Conservation (phyloP, 2,329 filamentous ascomycete species). For the Fusarium beomiforme region DNA sequence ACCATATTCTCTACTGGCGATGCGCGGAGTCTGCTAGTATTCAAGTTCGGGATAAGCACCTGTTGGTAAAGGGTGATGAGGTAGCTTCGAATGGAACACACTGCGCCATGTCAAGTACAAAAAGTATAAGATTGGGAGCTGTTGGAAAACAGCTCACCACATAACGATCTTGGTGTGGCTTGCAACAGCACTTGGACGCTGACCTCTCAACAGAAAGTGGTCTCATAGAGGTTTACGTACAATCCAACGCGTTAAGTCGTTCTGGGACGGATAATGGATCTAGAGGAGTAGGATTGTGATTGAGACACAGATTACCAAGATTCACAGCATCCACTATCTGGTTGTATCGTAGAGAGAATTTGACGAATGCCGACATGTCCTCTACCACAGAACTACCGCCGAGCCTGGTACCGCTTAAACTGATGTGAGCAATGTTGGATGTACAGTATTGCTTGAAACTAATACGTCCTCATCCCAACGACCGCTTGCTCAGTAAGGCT, state of each 20-base stretch:
- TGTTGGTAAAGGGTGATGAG: not conserved
- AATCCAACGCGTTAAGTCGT: not conserved
- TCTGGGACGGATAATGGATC: not conserved
- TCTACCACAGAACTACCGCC: not conserved
- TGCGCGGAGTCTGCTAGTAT: not conserved
- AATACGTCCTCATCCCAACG: not conserved
- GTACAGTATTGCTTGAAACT: not conserved
- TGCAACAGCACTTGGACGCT: not conserved
- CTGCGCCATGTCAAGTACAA: not conserved
- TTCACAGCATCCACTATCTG: not conserved
- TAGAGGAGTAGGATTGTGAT: not conserved
- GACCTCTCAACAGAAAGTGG: conserved; percentile 4
- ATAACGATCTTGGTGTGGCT: conserved; percentile 5
- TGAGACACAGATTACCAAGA: not conserved
- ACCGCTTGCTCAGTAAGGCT: not conserved
- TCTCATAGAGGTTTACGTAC: not conserved
- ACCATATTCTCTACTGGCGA: not conserved
- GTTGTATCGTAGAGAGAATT: not conserved
- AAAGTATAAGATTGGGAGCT: not conserved
- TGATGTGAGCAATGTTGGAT: not conserved
- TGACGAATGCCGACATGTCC: not conserved
- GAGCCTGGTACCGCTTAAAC: not conserved
- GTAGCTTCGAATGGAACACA: not conserved
- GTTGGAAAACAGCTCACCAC: not conserved
- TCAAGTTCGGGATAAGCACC: not conserved